Evolutionary conservation across 306 rosid genomes (phyloP), one percentile per base, ranked within the genome.

Genomic region (Cicer yamashitae): DNA sequence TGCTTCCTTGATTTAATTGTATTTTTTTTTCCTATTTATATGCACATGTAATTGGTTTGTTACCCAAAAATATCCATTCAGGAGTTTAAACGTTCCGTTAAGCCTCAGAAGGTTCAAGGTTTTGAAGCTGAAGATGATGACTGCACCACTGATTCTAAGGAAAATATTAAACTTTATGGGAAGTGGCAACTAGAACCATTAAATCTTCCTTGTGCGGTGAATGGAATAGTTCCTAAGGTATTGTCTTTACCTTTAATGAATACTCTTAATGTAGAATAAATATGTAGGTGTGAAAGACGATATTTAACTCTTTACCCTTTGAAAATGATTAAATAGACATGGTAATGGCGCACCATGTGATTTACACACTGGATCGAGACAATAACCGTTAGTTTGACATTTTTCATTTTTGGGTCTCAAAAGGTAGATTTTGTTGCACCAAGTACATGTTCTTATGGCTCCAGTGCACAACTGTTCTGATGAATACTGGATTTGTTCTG

Each of bases 191-290:
- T 91, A 64, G 96, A 94, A 84, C 93, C 94, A 12, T 77, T 94
- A 69, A 75, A 83, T 80, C 84, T 94, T 79, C 97, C 96, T 79
- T 91, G 46, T 75, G 98, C 98, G 46, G 87, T 87, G 67, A 75
- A 91, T 74, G 97, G 97, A 54, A 81, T 82, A 64, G 98, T 94
- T 79, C 98, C 96, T 38, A 94, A 89, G 96, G 98, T 94, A 77
- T 54, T 60, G 47, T 56, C 79, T 68, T 69, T 58, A 56, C 17
- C 7, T 76, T 67, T 66, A 52, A 7, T 46, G 40, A 59, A 25
- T 77, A 18, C 82, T 70, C 70, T 72, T 44, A 20, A 38, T 66
- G 17, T 25, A 63, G 60, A 66, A 41, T 73, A 66, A 8, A 15
- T 39, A 61, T 53, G 37, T 52, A 37, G 61, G 66, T 73, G 41